phyloP scores from a whole-genome alignment of 2,329 filamentous ascomycete genomes.

The Cercospora sp. region DNA sequence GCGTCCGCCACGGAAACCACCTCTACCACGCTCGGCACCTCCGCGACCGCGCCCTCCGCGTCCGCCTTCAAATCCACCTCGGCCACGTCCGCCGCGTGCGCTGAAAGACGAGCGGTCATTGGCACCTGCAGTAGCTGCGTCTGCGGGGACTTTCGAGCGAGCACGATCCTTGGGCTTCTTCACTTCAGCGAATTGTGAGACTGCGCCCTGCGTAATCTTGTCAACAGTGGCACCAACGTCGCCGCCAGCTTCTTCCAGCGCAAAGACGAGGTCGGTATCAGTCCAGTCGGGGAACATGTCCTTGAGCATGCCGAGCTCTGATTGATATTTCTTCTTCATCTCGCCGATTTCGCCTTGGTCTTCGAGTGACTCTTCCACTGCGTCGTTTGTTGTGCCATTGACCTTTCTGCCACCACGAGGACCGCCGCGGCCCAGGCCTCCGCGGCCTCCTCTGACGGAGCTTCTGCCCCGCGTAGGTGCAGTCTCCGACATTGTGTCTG shows the following conservation, averaged over 20 bases:
- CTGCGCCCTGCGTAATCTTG: conserved; percentile 76
- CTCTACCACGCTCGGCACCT: conserved; percentile 55
- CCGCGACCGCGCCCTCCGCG: conserved; percentile 64
- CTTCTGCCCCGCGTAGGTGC: conserved; percentile 84
- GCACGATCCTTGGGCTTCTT: conserved; percentile 74
- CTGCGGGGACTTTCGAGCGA: conserved; percentile 70
- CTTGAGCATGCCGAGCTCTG: conserved; percentile 77
- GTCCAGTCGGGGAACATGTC: conserved; percentile 96
- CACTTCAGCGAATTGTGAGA: conserved; percentile 83
- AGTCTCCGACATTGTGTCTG: conserved; percentile 80
- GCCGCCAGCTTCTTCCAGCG: conserved; percentile 82
- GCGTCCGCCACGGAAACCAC: conserved; percentile 58
- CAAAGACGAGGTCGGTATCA: conserved; percentile 89
- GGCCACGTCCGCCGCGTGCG: conserved; percentile 42
- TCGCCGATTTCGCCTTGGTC: conserved; percentile 89
- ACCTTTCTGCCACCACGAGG: conserved; percentile 44
- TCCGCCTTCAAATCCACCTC: conserved; percentile 51
- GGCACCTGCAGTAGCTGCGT: conserved; percentile 53
- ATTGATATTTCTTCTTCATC: conserved; percentile 85
- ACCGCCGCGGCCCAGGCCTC: conserved; percentile 59
- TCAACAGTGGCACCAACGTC: conserved; percentile 71
- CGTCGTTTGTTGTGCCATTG: conserved; percentile 63
- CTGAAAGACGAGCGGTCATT: conserved; percentile 51
- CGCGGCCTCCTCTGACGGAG: conserved; percentile 81
- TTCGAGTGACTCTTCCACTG: conserved; percentile 64